phyloP scores from a whole-genome alignment of 2,329 filamentous ascomycete genomes.

The Epicoccum nigrum region DNA sequence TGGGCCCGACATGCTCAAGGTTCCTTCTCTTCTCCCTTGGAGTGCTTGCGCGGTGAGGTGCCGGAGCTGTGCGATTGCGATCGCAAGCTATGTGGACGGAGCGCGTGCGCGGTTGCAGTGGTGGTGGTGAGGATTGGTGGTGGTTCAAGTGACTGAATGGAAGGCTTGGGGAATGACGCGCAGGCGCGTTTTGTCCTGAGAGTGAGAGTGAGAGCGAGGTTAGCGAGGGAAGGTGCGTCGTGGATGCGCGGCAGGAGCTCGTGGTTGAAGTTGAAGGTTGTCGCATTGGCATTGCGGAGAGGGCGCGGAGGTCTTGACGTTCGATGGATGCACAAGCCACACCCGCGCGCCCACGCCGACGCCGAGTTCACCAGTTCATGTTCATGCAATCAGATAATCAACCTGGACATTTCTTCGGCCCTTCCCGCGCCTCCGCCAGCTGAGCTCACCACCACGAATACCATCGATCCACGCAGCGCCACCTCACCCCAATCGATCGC shows the following conservation, averaged over 20 bases:
- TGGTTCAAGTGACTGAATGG: too few species aligned
- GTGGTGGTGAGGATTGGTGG: too few species aligned
- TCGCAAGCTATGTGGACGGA: too few species aligned
- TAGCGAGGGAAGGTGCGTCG: background rate
- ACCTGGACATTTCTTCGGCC: constrained; percentile 35
- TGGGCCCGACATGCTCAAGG: constrained; percentile 43
- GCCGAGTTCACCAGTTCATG: too few species aligned
- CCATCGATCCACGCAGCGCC: too few species aligned
- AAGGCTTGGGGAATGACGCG: too few species aligned
- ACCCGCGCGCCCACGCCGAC: too few species aligned
- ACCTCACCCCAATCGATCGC: background rate
- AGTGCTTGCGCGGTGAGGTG: background rate
- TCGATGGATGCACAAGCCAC: too few species aligned
- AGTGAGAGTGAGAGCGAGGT: background rate
- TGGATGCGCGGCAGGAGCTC: background rate
- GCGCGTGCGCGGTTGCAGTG: too few species aligned
- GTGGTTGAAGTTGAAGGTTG: background rate
- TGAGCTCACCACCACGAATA: constrained; percentile 6
- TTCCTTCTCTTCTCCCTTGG: constrained; percentile 28
- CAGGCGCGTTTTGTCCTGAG: too few species aligned
- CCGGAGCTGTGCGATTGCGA: too few species aligned
- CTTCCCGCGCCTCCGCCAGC: constrained; percentile 24
- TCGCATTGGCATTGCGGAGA: constrained; percentile 30
- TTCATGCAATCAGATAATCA: constrained; percentile 29
- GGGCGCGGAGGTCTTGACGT: constrained; percentile 18